Base-by-base conservation (phyloP, 2,329 filamentous ascomycete genomes). In the Diaporthe longicolla region DNA sequence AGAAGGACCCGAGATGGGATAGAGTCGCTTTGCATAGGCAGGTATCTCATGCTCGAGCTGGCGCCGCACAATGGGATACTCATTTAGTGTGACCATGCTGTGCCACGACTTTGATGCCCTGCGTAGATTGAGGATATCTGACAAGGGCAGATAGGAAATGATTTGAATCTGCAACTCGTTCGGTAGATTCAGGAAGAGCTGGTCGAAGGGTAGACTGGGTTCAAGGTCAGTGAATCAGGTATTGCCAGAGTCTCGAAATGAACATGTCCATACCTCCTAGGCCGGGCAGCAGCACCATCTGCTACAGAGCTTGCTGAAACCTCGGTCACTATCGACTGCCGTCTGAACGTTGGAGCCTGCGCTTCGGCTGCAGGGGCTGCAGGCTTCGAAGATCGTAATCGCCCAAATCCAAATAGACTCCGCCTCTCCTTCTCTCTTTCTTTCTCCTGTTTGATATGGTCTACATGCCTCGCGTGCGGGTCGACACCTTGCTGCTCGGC, bases 81-180 rank as follows among this genome's bases (percentile, higher is more conserved):
- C 90, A 81, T 92, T 91, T 3, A 89, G 76, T 1, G 89, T 89
- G 50, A 93, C 85, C 76, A 92, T 85, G 32, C 85, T 83, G 77
- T 92, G 90, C 85, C 90, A 90, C 45, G 87, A 86, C 77, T 87
- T 89, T 1, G 90, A 92, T 19, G 88, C 86, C 37, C 89, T 80
- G 74, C 91, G 88, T 29, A 93, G 84, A 75, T 86, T 91, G 43
- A 93, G 84, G 21, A 92, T 84, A 74, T 91, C 90, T 43, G 88
- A 88, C 50, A 93, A 84, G 0, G 91, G 89, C 37, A 93, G 83
- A 1, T 87, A 87, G 3, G 89, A 86, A 66, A 92, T 88, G 76
- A 93, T 88, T 78, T 92, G 89, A 32, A 91, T 86, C 80, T 92
- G 90, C 59, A 93, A 82, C 80, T 93, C 91, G 74, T 87, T 90